A percentile compares a stretch with the other conserved stretches of the same genome.
Evolutionary conservation across 2,329 filamentous ascomycete species (phyloP).

Genomic region (Ophiocordyceps camponoti-saundersi): DNA sequence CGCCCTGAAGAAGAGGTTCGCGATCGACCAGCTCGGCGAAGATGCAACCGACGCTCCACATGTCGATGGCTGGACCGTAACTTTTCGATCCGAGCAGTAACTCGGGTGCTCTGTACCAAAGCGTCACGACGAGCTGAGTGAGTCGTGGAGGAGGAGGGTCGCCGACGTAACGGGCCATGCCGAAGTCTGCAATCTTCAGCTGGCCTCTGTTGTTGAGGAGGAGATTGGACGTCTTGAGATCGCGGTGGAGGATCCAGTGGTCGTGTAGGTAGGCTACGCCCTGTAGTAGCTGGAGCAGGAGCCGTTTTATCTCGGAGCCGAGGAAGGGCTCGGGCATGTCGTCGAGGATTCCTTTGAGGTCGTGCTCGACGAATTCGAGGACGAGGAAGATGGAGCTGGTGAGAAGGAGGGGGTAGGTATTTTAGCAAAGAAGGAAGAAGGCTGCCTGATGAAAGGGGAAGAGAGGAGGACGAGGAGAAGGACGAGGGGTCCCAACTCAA

Average conservation of each 20-base stretch:
- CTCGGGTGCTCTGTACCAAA: slow-evolving; percentile 93
- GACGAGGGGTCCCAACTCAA: slow-evolving; percentile 10
- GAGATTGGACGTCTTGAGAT: slow-evolving; percentile 86
- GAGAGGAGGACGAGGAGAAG: neutral
- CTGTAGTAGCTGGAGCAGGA: slow-evolving; percentile 65
- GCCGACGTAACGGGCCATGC: slow-evolving; percentile 84
- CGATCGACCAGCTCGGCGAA: slow-evolving; percentile 80
- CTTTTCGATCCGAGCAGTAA: slow-evolving; percentile 63
- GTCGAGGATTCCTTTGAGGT: slow-evolving; percentile 81
- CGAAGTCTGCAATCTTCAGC: slow-evolving; percentile 94
- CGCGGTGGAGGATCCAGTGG: slow-evolving; percentile 82
- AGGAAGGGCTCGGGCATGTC: slow-evolving; percentile 91
- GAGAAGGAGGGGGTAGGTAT: too few relatives aligned
- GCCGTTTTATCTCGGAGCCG: slow-evolving; percentile 79
- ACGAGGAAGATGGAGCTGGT: slow-evolving; percentile 66
- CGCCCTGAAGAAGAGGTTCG: slow-evolving; percentile 69
- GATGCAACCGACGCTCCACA: slow-evolving; percentile 95
- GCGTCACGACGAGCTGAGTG: slow-evolving; percentile 84
- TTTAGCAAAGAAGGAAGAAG: too few relatives aligned
- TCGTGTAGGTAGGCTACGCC: slow-evolving; percentile 76
- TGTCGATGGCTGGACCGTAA: slow-evolving; percentile 67
- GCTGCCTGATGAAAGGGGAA: slow-evolving; percentile 3
- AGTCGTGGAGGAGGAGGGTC: slow-evolving; percentile 64
- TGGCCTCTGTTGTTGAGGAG: slow-evolving; percentile 89
- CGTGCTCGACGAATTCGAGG: slow-evolving; percentile 95